Evolutionary conservation across 73 alveolate species (phyloP), one percentile per base, ranked within the genome.

Genomic region (Uronychia binucleata): DNA sequence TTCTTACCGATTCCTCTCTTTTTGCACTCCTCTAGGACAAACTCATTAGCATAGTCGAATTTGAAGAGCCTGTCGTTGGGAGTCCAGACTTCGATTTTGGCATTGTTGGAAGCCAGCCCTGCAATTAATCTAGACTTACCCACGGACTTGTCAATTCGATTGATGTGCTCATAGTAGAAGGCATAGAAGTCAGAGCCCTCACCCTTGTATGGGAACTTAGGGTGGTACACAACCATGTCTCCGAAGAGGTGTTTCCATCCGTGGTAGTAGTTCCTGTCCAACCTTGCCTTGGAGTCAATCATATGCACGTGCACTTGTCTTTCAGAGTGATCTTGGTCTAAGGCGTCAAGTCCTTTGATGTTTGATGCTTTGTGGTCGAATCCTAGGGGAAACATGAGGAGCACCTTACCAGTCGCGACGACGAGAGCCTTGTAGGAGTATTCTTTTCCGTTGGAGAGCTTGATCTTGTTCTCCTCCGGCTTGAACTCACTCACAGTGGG

Each of bases 361-460:
- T 91, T 78, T 29, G 81, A 88, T 34, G 85, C 87, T 32, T 74
- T 78, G 84, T 91, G 95, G 84, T 88, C 80, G 78, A 88, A 86
- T 34, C 94, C 94, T 46, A 19, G 67, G 67, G 5, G 5, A 46
- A 46, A 46, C 19, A 11, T 46, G n/a, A 46, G n/a, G n/a, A n/a
- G n/a, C n/a, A 46, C 67, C 19, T 46, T 46, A 75, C 97, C 97
- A 77, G 94, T 90, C 31, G 96, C 94, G n/a, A 88, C 85, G 30
- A 94, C 97, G 35, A 94, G 80, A 28, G 95, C 91, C 85, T 94
- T 94, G 82, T 94, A 94, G 79, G 97, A 93, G 85, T 92, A 92
- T 82, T 92, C 94, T 80, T 92, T 80, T 75, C 98, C 98, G 60
- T 88, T 92, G 75, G 93, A 57, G 85, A 94, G 90, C 77, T 75